Evolutionary conservation across 2,329 filamentous ascomycete genomes (phyloP), one percentile per base, ranked within the genome.

Genomic region (Fusarium sarcochroum): DNA sequence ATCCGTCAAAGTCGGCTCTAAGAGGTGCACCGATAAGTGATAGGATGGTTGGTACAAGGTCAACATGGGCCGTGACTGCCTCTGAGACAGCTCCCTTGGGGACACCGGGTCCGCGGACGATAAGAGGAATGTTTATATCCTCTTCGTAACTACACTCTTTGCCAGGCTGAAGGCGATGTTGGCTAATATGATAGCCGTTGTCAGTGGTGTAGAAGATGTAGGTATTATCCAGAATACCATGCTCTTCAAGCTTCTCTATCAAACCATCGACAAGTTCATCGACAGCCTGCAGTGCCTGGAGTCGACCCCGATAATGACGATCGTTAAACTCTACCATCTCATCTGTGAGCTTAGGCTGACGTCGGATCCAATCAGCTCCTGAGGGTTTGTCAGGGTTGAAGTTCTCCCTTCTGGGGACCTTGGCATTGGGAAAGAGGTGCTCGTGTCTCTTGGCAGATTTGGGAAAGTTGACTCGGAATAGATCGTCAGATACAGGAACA

Each of bases 321-420:
- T 83, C 80, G 46, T 80, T 77, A 53, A 77, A 78, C 6, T 71
- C 75, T 7, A 82, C 64, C 42, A 45, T 73, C 10, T 72, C 73
- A 6, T 76, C 68, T 18, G 71, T 78, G 5, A 78, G 67, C 47
- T 70, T 75, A 1, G 79, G 77, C 7, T 84, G 79, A 11, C 75
- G 63, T 5, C 75, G 73, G 38, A 86, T 75, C 83, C 84, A 86
- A 35, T 79, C 80, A 6, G 80, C 84, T 5, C 81, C 81, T 3
- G 78, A 79, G 0, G 80, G 66, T n/a, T 68, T 62, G 14, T 75
- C 70, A 0, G 90, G 89, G 73, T 93, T 93, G 79, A 92, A 93
- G 71, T 90, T 87, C 0, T 82, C 79, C 1, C 84, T 89, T 18
- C 90, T 80, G 0, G 91, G 90, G 1, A 92, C 85, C 30, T 82